Evolutionary conservation across 495 filamentous ascomycete species (phyloP).

Genomic region (Aspergillus indologenus): DNA sequence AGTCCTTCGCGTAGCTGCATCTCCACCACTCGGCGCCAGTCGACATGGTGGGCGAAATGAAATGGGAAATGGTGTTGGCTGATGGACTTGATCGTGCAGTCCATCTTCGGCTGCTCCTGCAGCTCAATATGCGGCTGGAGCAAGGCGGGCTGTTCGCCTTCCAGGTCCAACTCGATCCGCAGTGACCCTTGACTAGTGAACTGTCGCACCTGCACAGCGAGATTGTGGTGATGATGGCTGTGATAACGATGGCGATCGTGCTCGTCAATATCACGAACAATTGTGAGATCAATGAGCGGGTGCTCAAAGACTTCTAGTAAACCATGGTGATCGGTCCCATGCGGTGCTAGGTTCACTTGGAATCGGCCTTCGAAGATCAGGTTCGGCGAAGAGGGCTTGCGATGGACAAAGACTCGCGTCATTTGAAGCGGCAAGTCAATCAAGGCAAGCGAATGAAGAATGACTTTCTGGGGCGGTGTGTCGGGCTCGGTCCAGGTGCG

Average conservation of each 20-base stretch:
- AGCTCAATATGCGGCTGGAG: conserved; percentile 16
- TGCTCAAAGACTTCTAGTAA: not conserved
- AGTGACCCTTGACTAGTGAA: conserved; percentile 11
- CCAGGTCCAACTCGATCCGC: conserved; percentile 15
- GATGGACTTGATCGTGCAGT: conserved; percentile 15
- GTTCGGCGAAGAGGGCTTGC: conserved; percentile 13
- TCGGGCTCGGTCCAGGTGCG: not conserved
- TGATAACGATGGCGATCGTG: not conserved
- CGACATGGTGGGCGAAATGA: conserved; percentile 18
- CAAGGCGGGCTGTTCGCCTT: conserved; percentile 9
- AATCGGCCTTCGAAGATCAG: conserved; percentile 18
- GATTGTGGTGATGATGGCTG: conserved; percentile 10
- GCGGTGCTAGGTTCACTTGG: conserved; percentile 9
- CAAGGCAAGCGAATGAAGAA: conserved; percentile 11
- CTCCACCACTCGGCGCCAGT: conserved; percentile 18
- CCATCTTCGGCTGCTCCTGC: conserved; percentile 16
- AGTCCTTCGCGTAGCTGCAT: conserved; percentile 19
- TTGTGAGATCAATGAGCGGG: conserved; percentile 16
- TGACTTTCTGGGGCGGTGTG: conserved; percentile 8
- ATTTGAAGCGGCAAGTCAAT: conserved; percentile 16
- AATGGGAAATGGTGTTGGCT: conserved; percentile 20
- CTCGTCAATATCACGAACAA: conserved; percentile 6
- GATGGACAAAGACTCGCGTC: conserved; percentile 6
- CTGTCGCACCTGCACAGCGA: conserved; percentile 12
- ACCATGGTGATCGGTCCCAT: not conserved